Evolutionary conservation across 768 basidiomycete genomes (phyloP).

Genomic region (Amanita rubescens): DNA sequence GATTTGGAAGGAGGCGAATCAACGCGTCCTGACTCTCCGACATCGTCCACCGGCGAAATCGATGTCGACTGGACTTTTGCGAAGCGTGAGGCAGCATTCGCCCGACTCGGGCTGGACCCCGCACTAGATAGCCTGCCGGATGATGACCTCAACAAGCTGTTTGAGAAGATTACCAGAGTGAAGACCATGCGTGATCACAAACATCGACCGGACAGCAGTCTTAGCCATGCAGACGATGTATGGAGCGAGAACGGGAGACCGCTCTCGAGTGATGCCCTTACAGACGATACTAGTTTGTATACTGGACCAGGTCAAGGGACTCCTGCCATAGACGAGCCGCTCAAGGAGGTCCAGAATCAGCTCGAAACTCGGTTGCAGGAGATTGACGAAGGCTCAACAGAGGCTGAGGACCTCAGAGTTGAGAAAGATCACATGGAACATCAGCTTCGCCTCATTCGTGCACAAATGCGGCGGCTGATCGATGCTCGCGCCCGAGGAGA

Average conservation of each 20-base stretch:
- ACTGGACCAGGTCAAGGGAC: constrained; percentile 50
- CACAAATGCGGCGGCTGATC: constrained; percentile 75
- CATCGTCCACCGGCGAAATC: constrained; percentile 57
- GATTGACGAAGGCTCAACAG: constrained; percentile 40
- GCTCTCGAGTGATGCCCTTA: constrained; percentile 66
- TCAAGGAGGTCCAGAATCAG: constrained; percentile 68
- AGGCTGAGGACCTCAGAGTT: constrained; percentile 80
- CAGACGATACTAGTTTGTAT: constrained; percentile 85
- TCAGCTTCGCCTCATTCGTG: constrained; percentile 72
- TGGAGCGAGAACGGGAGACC: constrained; percentile 89
- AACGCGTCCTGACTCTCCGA: constrained; percentile 75
- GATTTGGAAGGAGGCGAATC: constrained; percentile 54
- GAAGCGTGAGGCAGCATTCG: constrained; percentile 87
- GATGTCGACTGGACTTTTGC: constrained; percentile 98
- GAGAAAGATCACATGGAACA: constrained; percentile 94
- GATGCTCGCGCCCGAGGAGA: constrained; percentile 77
- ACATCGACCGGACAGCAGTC: constrained; percentile 83
- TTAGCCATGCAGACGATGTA: constrained; percentile 78
- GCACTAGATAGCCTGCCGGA: constrained; percentile 89
- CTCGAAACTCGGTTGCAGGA: constrained; percentile 69
- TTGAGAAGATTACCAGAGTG: constrained; percentile 90
- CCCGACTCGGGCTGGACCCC: constrained; percentile 80
- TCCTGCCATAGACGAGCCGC: constrained; percentile 57
- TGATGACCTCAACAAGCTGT: constrained; percentile 89
- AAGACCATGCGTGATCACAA: constrained; percentile 84